A percentile compares a stretch with the other conserved stretches of the same genome.
Conservation (phyloP, 225 moss, liverwort and hornwort genomes). For the Physcomitrium patens region DNA sequence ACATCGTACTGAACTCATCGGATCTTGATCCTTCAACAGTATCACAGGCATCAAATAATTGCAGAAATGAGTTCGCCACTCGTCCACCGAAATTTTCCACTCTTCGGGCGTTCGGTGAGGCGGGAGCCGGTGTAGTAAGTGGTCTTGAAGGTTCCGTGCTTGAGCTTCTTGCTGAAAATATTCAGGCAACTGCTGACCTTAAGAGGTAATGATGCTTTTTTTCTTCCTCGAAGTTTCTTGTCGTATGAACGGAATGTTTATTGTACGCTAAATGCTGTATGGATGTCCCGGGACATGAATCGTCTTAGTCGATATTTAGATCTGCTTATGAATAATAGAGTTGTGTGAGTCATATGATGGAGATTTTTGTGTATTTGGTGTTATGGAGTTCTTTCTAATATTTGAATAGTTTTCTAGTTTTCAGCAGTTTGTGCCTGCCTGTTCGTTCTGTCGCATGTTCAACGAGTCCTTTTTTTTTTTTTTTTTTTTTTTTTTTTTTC, state of each 20-base stretch:
- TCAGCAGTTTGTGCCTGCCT: background rate
- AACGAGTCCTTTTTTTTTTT: background rate
- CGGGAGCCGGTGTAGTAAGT: constrained; percentile 77
- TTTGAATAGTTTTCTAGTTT: no score
- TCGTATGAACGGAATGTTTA: background rate
- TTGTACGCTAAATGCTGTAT: background rate
- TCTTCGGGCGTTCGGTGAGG: constrained; percentile 87
- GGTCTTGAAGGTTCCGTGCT: constrained; percentile 81
- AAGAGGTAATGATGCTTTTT: constrained; percentile 40
- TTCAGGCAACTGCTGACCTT: constrained; percentile 85
- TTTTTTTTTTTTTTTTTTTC: no score
- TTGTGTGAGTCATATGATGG: no score
- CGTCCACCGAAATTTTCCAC: constrained; percentile 85
- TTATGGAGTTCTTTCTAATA: no score
- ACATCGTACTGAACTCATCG: constrained; percentile 38
- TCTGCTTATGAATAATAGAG: background rate
- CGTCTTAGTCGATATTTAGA: background rate
- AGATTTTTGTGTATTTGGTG: no score
- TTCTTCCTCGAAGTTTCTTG: background rate
- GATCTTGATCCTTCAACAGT: constrained; percentile 34
- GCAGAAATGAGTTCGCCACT: constrained; percentile 29
- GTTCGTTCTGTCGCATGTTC: background rate
- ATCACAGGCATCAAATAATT: constrained; percentile 22
- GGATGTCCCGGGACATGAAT: background rate
- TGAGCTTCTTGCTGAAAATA: constrained; percentile 92